Percentiles rank a stretch among this genome's conserved stretches.
phyloP scores from a whole-genome alignment of 228 moss, liverwort and hornwort species.

The Sphagnum magellanicum region DNA sequence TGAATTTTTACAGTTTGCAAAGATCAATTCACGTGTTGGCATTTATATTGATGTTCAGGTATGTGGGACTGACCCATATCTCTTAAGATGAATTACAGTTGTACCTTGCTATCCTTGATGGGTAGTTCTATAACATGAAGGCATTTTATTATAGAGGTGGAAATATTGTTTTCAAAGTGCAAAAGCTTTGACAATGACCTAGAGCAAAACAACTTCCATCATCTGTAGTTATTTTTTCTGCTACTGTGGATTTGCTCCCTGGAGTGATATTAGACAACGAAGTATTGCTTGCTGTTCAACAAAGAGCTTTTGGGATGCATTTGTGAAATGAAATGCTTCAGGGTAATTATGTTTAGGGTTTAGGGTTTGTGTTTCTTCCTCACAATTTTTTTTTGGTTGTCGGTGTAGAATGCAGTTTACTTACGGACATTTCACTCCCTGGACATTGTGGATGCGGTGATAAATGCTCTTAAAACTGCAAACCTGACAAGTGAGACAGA shows the following conservation, averaged over 20 bases:
- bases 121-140: not conserved
- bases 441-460: conserved; percentile 68
- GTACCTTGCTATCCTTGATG: no score
- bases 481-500: conserved; percentile 53
- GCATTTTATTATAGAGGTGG: not conserved
- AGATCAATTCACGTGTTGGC: conserved; percentile 63
- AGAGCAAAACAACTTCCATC: no score
- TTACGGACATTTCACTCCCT: conserved; percentile 41
- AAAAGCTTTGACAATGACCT: not conserved
- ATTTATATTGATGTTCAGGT: conserved; percentile 75
- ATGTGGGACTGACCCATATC: not conserved
- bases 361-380: no score
- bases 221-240: no score
- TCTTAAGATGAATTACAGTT: not conserved
- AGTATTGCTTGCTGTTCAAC: no score
- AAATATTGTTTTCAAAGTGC: not conserved
- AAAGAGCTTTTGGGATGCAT: no score
- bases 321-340: no score
- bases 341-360: no score
- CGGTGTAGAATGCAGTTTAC: conserved; percentile 64
- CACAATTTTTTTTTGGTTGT: not conserved
- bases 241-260: no score
- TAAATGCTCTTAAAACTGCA: conserved; percentile 41
- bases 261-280: no score
- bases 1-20: conserved; percentile 68